Conservation (phyloP, 495 filamentous ascomycete genomes). For the Amphirosellinia nigrospora region DNA sequence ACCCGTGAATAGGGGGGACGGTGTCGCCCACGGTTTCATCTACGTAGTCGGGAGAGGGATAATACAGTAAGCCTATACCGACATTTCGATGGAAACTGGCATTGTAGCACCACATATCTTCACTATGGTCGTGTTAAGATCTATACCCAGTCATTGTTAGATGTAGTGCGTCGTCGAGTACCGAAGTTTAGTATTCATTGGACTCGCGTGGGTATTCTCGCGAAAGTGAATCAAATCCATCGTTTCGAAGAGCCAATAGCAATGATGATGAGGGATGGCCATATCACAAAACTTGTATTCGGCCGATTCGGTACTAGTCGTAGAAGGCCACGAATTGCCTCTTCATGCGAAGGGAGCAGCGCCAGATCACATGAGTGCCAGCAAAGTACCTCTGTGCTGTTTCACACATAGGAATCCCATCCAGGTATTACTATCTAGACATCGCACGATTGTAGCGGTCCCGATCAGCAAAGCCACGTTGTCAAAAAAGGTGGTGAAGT, state of each 20-base stretch:
- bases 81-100: slow-evolving; percentile 24
- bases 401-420: slow-evolving; percentile 10
- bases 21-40: slow-evolving; percentile 17
- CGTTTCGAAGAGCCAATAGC: slow-evolving; percentile 15
- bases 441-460: slow-evolving; percentile 23
- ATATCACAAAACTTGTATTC: slow-evolving; percentile 17
- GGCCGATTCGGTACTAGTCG: slow-evolving; percentile 12
- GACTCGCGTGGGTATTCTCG: slow-evolving; percentile 25
- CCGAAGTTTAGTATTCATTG: slow-evolving; percentile 20
- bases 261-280: not conserved
- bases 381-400: slow-evolving; percentile 28
- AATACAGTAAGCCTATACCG: slow-evolving; percentile 15
- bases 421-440: not conserved
- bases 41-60: slow-evolving; percentile 8
- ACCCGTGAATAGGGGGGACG: slow-evolving; percentile 1
- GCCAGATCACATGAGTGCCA: slow-evolving; percentile 30
- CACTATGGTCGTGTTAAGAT: slow-evolving; percentile 22
- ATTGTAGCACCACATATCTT: slow-evolving; percentile 29
- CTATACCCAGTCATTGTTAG: slow-evolving; percentile 26
- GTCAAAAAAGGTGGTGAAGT: slow-evolving; percentile 40
- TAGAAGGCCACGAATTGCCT: slow-evolving; percentile 23
- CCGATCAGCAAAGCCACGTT: slow-evolving; percentile 44
- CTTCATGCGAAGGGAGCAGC: slow-evolving; percentile 14
- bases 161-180: slow-evolving; percentile 27
- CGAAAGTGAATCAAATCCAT: not conserved